A percentile compares a stretch with the other conserved stretches of the same genome.
Evolutionary conservation across 2,329 filamentous ascomycete species (phyloP).

Genomic region (Ceratocystis harringtonii): DNA sequence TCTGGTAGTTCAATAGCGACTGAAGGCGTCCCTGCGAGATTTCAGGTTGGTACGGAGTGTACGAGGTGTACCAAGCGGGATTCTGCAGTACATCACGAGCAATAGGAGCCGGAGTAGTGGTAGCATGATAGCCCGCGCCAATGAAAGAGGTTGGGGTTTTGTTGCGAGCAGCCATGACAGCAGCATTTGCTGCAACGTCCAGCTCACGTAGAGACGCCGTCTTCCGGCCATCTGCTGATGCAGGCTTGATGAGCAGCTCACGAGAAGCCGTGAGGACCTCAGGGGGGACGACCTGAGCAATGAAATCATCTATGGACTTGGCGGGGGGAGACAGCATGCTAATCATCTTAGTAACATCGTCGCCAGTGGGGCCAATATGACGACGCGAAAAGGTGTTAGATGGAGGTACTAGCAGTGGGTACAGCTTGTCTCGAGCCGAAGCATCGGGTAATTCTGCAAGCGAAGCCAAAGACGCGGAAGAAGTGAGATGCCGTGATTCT

Average conservation of each 20-base stretch:
- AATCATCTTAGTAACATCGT: constrained; percentile 63
- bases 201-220: constrained; percentile 39
- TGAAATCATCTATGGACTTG: constrained; percentile 62
- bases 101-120: constrained; percentile 77
- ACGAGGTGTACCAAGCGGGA: constrained; percentile 94
- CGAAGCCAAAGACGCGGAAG: not conserved
- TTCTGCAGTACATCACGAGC: constrained; percentile 86
- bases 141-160: constrained; percentile 51
- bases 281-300: constrained; percentile 66
- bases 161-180: constrained; percentile 26
- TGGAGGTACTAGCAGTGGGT: constrained; percentile 15
- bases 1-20: constrained; percentile 91
- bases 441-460: not conserved
- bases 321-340: constrained; percentile 60
- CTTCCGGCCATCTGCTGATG: not conserved
- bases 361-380: constrained; percentile 70
- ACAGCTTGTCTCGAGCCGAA: constrained; percentile 9
- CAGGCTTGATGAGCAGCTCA: constrained; percentile 10
- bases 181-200: constrained; percentile 34
- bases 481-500: not conserved
- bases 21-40: constrained; percentile 91
- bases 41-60: constrained; percentile 93
- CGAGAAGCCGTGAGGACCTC: constrained; percentile 44
- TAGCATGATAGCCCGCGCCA: constrained; percentile 76
- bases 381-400: constrained; percentile 48